These are phyloP conservation scores for Aspergillus puulaauensis DNA, from an alignment of 2,329 filamentous ascomycete species.

Conservation along the genomic window DNA sequence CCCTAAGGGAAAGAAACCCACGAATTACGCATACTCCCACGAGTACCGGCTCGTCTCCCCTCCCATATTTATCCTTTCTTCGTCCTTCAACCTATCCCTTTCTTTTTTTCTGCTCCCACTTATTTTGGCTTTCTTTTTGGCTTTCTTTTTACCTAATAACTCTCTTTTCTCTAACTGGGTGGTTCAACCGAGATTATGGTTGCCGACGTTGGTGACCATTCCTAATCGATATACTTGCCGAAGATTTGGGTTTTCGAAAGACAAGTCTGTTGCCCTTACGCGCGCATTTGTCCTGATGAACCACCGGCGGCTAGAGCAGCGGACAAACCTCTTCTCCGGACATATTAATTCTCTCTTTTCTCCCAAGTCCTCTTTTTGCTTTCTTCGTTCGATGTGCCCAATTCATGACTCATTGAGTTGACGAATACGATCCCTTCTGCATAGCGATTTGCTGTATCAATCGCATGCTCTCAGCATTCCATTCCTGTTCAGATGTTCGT, in stretches of 20 bases:
- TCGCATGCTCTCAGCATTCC: constrained; percentile 3
- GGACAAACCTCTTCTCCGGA: constrained; percentile 10
- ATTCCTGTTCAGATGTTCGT: constrained; percentile 2
- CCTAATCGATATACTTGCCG: constrained; percentile 8
- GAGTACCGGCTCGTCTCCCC: constrained; percentile 3
- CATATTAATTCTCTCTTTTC: constrained; percentile 9
- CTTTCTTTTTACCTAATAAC: constrained; percentile 1
- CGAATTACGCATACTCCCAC: constrained; percentile 13
- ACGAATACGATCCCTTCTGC: constrained; percentile 15
- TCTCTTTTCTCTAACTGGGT: constrained; percentile 2
- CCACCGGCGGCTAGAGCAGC: neutral
- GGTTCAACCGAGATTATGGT: constrained; percentile 13
- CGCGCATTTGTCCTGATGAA: constrained; percentile 1
- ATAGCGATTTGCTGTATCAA: constrained; percentile 9
- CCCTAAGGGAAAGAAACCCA: constrained; percentile 14
- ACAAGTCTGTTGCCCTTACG: constrained; percentile 9
- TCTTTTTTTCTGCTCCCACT: neutral
- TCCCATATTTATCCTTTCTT: neutral
- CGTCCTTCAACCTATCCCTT: neutral
- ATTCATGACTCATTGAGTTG: constrained; percentile 16
- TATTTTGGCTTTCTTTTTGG: neutral
- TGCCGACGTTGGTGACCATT: constrained; percentile 11
- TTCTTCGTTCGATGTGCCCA: constrained; percentile 1
- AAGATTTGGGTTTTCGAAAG: constrained; percentile 6
- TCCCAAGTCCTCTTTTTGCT: constrained; percentile 5